Evolutionary conservation across 805 yeast genomes (phyloP).

Genomic region (Candida orba): DNA sequence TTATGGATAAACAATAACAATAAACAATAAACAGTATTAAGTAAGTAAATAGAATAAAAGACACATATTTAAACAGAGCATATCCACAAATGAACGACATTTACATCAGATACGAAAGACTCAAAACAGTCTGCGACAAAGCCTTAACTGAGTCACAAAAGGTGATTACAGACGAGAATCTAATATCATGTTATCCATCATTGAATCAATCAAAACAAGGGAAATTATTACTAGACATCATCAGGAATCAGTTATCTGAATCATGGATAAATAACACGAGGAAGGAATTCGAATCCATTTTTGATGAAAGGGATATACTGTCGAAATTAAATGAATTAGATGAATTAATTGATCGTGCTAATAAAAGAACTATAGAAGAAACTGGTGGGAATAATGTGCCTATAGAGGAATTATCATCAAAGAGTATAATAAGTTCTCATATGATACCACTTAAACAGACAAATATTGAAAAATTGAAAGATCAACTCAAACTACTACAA

Average conservation of each 20-base stretch:
- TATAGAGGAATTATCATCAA: slow-evolving; percentile 17
- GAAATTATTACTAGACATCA: slow-evolving; percentile 33
- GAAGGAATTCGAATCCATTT: slow-evolving; percentile 45
- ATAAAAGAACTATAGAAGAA: slow-evolving; percentile 1
- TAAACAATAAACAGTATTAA: too few relatives aligned
- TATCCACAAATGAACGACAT: slow-evolving; percentile 7
- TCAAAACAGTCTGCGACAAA: slow-evolving; percentile 39
- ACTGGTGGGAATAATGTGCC: slow-evolving; percentile 1
- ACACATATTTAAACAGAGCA: neutral
- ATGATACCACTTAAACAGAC: slow-evolving; percentile 19
- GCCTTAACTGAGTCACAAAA: slow-evolving; percentile 48
- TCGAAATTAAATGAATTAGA: slow-evolving; percentile 36
- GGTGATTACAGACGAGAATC: slow-evolving; percentile 39
- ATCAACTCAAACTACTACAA: slow-evolving; percentile 11
- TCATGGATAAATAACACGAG: slow-evolving; percentile 38
- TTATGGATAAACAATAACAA: too few relatives aligned
- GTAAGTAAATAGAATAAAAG: too few relatives aligned
- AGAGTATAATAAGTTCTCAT: slow-evolving; percentile 17
- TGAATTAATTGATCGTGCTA: slow-evolving; percentile 35
- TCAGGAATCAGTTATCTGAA: slow-evolving; percentile 38
- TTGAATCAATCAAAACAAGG: slow-evolving; percentile 37
- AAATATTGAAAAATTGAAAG: slow-evolving; percentile 11
- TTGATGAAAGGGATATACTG: slow-evolving; percentile 37
- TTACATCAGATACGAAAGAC: slow-evolving; percentile 37
- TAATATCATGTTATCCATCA: slow-evolving; percentile 45